Base-by-base conservation (phyloP, 441 rosid genomes). In the Euphorbia celastroides region DNA sequence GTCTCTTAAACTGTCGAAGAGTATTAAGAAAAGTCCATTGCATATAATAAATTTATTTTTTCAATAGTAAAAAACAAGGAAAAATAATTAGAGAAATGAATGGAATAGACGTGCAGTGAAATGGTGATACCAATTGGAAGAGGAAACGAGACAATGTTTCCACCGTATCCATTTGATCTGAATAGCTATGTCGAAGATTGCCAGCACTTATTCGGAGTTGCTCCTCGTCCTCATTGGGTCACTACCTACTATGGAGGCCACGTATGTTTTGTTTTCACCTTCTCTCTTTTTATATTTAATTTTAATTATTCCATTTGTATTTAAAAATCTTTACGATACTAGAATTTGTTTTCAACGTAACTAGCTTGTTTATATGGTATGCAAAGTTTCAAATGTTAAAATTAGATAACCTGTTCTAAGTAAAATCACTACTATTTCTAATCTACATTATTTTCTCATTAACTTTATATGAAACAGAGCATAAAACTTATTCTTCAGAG, bases 181-280 rank as follows among this genome's bases (percentile, higher is more conserved):
- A 72, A 61, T 6, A 54, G 17, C 31, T 83, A 62, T 72, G 52
- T 50, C 0, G 46, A 70, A 0, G 22, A 46, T 0, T 91, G 96
- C 82, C 30, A 77, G 26, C 13, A 57, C 34, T 6, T 5, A 17
- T 88, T 74, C 34, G 89, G 90, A 11, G 90, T 91, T 64, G 57
- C 66, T 52, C 93, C 97, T 58, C 77, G 79, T 34, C 92, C 89
- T 62, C 89, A 86, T 25, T 91, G 97, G 97, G 69, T 83, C 71
- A 78, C 88, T 20, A 76, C 96, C 7, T 82, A 87, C 46, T 92
- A 82, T 31, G 98, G 93, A 27, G 91, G 93, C 68, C 85, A 79
- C 66, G 92, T 87, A 70, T 23, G 20, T 8, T 31, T 22, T 0
- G 23, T 55, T 11, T 32, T 0, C 20, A 68, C 41, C 23, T 7